Conservation (phyloP, 345 rosid genomes). For the Boechera stricta region DNA sequence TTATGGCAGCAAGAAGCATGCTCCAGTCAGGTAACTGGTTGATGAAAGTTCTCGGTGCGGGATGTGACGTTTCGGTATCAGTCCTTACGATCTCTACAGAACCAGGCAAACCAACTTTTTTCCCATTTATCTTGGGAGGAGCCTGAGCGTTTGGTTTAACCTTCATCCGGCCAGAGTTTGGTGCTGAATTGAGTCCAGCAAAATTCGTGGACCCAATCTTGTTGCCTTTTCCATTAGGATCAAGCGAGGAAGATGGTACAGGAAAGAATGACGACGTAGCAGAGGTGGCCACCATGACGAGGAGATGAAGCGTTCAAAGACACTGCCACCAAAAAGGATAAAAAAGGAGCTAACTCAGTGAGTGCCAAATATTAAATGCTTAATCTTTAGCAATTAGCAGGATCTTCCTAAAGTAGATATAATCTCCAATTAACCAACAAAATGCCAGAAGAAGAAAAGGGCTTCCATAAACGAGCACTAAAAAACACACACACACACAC, state of each 20-base stretch:
- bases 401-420: not conserved
- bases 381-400: not conserved
- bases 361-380: not conserved
- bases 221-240: conserved; percentile 54
- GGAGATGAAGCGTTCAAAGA: conserved; percentile 27
- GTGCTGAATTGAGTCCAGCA: conserved; percentile 53
- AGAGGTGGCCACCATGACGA: conserved; percentile 76
- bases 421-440: not conserved
- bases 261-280: conserved; percentile 79
- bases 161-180: conserved; percentile 63
- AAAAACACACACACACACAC: not conserved
- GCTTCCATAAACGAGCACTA: not conserved
- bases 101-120: conserved; percentile 56
- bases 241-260: conserved; percentile 59
- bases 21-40: conserved; percentile 99
- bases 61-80: conserved; percentile 55
- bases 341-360: not conserved
- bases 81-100: conserved; percentile 57
- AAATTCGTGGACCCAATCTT: conserved; percentile 61
- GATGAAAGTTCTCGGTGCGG: conserved; percentile 87
- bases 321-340: conserved; percentile 16
- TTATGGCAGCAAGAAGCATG: conserved; percentile 98
- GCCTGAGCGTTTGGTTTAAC: conserved; percentile 93
- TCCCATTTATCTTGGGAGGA: conserved; percentile 84
- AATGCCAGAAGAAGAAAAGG: not conserved